Evolutionary conservation across 2,329 filamentous ascomycete species (phyloP).

Genomic region (Penicillium aurantiogriseum): DNA sequence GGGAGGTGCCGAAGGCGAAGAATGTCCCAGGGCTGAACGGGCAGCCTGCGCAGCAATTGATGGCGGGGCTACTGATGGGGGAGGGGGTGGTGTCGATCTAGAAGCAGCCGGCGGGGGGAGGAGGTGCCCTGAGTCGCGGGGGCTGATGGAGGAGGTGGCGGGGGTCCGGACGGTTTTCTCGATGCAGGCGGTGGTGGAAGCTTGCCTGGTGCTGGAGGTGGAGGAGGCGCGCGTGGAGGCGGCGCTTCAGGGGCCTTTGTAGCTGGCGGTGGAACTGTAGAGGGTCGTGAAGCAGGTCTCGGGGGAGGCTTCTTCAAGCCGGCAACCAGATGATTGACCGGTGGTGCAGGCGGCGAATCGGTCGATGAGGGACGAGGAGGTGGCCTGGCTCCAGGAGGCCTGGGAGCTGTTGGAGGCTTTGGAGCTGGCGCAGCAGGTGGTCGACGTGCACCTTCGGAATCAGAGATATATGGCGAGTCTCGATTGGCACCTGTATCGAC

Average conservation of each 20-base stretch:
- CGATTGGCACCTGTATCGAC: conserved; percentile 71
- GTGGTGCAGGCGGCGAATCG: conserved; percentile 49
- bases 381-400: conserved; percentile 55
- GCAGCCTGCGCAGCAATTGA: conserved; percentile 61
- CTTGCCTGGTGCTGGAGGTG: conserved; percentile 49
- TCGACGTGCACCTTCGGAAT: conserved; percentile 64
- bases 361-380: conserved; percentile 50
- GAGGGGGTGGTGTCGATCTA: conserved; percentile 47
- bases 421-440: conserved; percentile 53
- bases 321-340: conserved; percentile 54
- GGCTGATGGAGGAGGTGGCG: conserved; percentile 44
- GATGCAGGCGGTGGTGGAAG: conserved; percentile 58
- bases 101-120: conserved; percentile 38
- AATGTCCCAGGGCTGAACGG: conserved; percentile 54
- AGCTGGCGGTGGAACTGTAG: conserved; percentile 59
- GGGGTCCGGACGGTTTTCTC: conserved; percentile 56
- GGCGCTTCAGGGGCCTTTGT: conserved; percentile 50
- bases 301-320: conserved; percentile 60
- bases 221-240: conserved; percentile 65
- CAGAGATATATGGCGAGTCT: conserved; percentile 74
- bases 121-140: conserved; percentile 47
- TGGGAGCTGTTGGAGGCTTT: conserved; percentile 53
- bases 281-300: conserved; percentile 54
- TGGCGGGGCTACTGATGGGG: conserved; percentile 16
- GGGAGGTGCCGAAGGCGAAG: conserved; percentile 45